Evolutionary conservation across 2,329 filamentous ascomycete genomes (phyloP).

Genomic region (Kalmusia sp.): DNA sequence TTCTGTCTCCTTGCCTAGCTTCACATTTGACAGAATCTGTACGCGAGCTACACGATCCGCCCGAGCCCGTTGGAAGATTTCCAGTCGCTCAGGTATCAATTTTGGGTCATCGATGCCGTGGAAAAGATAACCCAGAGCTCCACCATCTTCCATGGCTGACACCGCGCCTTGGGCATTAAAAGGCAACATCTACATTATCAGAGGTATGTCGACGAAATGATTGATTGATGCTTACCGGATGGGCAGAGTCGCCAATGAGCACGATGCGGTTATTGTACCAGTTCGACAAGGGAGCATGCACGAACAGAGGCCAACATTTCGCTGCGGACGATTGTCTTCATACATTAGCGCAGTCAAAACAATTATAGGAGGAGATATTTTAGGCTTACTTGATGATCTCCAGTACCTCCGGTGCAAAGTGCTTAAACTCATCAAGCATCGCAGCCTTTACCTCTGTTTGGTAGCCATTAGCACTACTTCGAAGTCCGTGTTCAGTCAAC

Average conservation of each 20-base stretch:
- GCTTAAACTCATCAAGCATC: conserved; percentile 10
- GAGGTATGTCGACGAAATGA: not conserved
- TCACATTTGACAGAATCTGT: conserved; percentile 3
- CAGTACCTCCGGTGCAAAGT: conserved; percentile 6
- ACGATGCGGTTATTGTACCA: conserved; percentile 8
- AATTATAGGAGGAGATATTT: not conserved
- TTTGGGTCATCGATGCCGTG: not conserved
- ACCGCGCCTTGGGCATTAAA: conserved; percentile 11
- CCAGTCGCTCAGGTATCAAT: conserved; percentile 1
- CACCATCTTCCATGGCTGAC: conserved; percentile 9
- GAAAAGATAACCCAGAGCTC: conserved; percentile 8
- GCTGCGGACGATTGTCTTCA: not conserved
- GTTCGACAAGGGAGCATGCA: not conserved
- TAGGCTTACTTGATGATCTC: conserved; percentile 3
- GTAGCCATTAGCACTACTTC: not conserved
- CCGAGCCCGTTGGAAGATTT: not conserved
- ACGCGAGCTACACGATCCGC: not conserved
- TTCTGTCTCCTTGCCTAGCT: conserved; percentile 7
- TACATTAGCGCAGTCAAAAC: too few relatives aligned
- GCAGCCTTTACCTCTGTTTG: not conserved
- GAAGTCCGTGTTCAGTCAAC: not conserved
- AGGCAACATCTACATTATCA: conserved; percentile 1
- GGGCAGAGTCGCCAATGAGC: conserved; percentile 11
- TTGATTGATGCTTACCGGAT: not conserved
- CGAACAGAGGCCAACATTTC: conserved; percentile 4